phyloP scores from a whole-genome alignment of 352 stramenopile genomes.

The Globisporangium solare region DNA sequence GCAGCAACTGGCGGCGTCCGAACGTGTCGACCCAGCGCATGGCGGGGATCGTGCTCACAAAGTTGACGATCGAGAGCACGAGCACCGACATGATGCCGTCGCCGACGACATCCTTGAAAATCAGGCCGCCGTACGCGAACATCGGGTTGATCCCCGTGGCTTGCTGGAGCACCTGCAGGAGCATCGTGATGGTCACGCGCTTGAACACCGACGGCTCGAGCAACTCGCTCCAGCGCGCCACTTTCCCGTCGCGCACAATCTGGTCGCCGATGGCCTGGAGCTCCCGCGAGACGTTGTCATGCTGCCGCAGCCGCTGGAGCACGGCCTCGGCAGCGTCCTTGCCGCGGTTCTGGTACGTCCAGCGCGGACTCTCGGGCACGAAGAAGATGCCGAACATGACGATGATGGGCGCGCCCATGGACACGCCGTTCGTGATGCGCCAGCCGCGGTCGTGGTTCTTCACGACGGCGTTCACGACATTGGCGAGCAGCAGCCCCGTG shows the following conservation, averaged over 20 bases:
- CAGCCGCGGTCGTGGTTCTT: conserved; percentile 18
- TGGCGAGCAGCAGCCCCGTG: conserved; percentile 21
- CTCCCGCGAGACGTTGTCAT: conserved; percentile 18
- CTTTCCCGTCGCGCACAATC: conserved; percentile 18
- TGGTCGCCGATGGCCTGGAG: conserved; percentile 32
- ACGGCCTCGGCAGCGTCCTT: conserved; percentile 17
- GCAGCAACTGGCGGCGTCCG: conserved; percentile 22
- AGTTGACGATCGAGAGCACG: conserved; percentile 27
- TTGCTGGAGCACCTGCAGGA: conserved; percentile 26
- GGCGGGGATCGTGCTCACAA: conserved; percentile 23
- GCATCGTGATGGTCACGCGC: conserved; percentile 27
- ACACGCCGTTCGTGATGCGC: conserved; percentile 26
- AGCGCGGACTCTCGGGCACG: conserved; percentile 34
- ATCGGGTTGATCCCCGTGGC: conserved; percentile 28
- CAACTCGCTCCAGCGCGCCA: conserved; percentile 17
- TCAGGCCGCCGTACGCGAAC: conserved; percentile 28
- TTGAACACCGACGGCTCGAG: conserved; percentile 20
- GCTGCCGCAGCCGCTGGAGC: conserved; percentile 21
- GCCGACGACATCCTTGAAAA: conserved; percentile 35
- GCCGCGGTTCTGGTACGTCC: conserved; percentile 22
- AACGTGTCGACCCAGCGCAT: conserved; percentile 31
- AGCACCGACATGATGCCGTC: conserved; percentile 22
- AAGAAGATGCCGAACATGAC: conserved; percentile 34
- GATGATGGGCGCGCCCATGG: conserved; percentile 23
- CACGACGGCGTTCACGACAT: conserved; percentile 24